These are phyloP conservation scores for Peronospora belbahrii DNA, from an alignment of 352 stramenopile species.

Conservation along the genomic window DNA sequence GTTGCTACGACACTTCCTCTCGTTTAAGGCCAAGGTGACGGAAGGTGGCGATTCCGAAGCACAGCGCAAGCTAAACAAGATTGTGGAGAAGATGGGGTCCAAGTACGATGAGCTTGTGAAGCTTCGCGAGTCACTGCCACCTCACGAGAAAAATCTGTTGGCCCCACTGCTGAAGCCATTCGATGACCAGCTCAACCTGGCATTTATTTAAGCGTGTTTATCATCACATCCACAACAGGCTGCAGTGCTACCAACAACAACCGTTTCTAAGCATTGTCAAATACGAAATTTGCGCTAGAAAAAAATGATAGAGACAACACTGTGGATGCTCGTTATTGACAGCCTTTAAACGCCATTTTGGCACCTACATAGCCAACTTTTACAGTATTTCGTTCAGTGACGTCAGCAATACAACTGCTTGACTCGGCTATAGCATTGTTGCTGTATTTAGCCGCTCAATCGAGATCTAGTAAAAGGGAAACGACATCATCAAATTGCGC, in stretches of 20 bases:
- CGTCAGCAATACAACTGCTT: no score
- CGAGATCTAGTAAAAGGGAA: no score
- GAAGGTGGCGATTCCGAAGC: constrained; percentile 44
- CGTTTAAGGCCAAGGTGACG: constrained; percentile 68
- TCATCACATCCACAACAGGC: background rate
- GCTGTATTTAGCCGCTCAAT: no score
- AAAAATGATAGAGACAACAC: constrained; percentile 19
- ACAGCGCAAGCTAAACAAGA: constrained; percentile 72
- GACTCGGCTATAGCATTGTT: no score
- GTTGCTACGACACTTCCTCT: constrained; percentile 74
- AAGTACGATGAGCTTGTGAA: constrained; percentile 85
- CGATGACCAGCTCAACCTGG: constrained; percentile 82
- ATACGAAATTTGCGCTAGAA: constrained; percentile 23
- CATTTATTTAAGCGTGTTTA: constrained; percentile 72
- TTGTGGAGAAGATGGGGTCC: constrained; percentile 81
- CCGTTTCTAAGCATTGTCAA: background rate
- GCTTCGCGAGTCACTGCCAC: constrained; percentile 69
- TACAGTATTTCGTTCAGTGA: no score
- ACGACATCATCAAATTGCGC: no score
- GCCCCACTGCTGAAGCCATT: constrained; percentile 79
- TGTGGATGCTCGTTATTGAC: background rate
- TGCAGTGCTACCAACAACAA: background rate
- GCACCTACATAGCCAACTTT: no score
- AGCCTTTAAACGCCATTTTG: no score
- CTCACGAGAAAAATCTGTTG: constrained; percentile 77